Base-by-base conservation (phyloP, 148 eudicot species). In the Amaranthus hypochondriacus region DNA sequence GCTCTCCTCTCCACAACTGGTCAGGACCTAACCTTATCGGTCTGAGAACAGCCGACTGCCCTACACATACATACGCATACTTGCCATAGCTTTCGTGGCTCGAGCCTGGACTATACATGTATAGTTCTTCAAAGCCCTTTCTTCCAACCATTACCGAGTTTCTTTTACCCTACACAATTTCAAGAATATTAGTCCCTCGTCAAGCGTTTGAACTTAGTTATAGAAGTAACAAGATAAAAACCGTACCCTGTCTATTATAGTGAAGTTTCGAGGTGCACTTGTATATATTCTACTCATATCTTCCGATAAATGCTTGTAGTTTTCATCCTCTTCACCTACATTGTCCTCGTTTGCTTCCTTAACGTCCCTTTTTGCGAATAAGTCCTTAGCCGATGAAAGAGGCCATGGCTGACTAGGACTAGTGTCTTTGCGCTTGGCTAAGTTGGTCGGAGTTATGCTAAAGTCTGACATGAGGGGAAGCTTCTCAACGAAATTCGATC, bases 61-160 rank as follows among this genome's bases (percentile, higher is more conserved):
- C 96, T 5, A 90, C 55, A 65, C 89, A 83, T 69, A 92, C 70
- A 60, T 85, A 90, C 18, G 96, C 85, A 73, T 85, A 88, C 79
- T 87, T 83, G 56, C 87, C 76, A 21, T 89, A 89, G 82, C 82
- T 83, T 81, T 85, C 82, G 62, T 92, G 86, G 18, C 79, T 75
- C 64, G 94, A 92, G 71, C 97, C 97, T 5, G 95, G 97, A 75
- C 92, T 92, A 50, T 79, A 85, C 71, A 92, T 74, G 83, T 89
- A 92, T 54, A 88, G 14, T 68, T 92, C 92, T 15, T 83, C 70
- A 61, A 92, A 92, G 6, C 94, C 97, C 42, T 75, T 78, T 77
- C 94, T 86, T 71, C 82, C 86, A 18, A 89, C 73, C 39, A 62
- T 71, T 10, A 89, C 86, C n/a, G 97, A 89, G 69, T 89, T 89